Evolutionary conservation across 768 basidiomycete species (phyloP).

Genomic region (Dioszegia crocea): DNA sequence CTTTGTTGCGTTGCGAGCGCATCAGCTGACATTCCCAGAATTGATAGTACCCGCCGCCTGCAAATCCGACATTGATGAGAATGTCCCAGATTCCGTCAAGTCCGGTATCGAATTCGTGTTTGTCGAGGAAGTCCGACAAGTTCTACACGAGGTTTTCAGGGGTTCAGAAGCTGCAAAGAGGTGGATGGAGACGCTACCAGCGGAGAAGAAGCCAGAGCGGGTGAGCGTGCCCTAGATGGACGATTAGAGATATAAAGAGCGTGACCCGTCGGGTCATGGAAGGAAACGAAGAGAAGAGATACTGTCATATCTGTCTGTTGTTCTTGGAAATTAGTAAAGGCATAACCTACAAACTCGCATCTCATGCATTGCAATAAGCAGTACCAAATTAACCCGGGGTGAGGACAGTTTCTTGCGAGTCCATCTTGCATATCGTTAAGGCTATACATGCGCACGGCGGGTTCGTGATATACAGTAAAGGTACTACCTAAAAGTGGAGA

Average conservation of each 20-base stretch:
- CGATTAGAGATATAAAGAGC: background rate
- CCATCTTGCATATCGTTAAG: too few species aligned
- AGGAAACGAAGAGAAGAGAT: too few species aligned
- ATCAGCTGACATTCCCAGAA: conserved; percentile 28
- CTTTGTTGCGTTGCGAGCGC: conserved; percentile 51
- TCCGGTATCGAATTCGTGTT: conserved; percentile 91
- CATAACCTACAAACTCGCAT: too few species aligned
- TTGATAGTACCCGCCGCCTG: conserved; percentile 60
- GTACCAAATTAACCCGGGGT: too few species aligned
- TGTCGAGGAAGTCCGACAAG: conserved; percentile 87
- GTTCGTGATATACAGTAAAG: too few species aligned
- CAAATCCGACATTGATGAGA: conserved; percentile 91
- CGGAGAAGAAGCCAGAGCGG: conserved; percentile 38
- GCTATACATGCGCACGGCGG: too few species aligned
- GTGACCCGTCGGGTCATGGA: too few species aligned
- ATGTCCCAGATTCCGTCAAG: conserved; percentile 93
- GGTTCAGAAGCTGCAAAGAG: conserved; percentile 59
- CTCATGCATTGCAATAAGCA: too few species aligned
- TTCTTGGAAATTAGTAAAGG: background rate
- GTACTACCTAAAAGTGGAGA: too few species aligned
- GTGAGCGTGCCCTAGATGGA: conserved; percentile 7
- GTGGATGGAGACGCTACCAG: conserved; percentile 63
- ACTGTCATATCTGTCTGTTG: too few species aligned
- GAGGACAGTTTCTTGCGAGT: too few species aligned
- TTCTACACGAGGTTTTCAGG: conserved; percentile 78